These are phyloP conservation scores for Tubosaeta sp. DNA, from an alignment of 768 basidiomycete species.

Conservation along the genomic window DNA sequence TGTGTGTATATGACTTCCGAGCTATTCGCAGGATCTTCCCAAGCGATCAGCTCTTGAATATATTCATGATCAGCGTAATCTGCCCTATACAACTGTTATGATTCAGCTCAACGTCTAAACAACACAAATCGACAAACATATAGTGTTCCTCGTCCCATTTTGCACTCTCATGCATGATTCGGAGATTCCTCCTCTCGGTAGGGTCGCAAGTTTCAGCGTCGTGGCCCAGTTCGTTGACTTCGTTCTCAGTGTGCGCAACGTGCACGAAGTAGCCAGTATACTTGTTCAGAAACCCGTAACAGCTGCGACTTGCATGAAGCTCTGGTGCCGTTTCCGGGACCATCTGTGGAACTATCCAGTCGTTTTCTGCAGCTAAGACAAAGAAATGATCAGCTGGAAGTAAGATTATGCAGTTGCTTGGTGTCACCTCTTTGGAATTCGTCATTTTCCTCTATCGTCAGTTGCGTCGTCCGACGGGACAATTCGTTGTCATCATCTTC, in stretches of 20 bases:
- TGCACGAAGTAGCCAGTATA: conserved; percentile 74
- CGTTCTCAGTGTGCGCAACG: conserved; percentile 71
- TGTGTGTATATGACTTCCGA: conserved; percentile 58
- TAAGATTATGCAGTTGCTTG: not conserved
- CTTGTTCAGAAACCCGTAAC: conserved; percentile 75
- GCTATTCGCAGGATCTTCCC: conserved; percentile 53
- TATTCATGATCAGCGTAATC: conserved; percentile 76
- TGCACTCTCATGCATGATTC: conserved; percentile 60
- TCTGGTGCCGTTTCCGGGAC: conserved; percentile 40
- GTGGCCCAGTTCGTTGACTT: conserved; percentile 72
- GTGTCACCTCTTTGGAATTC: conserved; percentile 55
- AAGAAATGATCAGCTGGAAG: conserved; percentile 2
- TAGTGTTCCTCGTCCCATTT: conserved; percentile 87
- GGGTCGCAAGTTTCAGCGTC: conserved; percentile 55
- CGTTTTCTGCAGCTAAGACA: conserved; percentile 62
- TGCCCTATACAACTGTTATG: conserved; percentile 46
- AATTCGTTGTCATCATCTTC: conserved; percentile 38
- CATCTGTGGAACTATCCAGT: conserved; percentile 74
- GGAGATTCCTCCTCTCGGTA: conserved; percentile 48
- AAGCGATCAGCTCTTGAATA: conserved; percentile 65
- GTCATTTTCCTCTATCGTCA: conserved; percentile 49
- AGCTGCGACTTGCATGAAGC: conserved; percentile 39
- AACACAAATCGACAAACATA: conserved; percentile 48
- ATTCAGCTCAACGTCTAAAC: not conserved
- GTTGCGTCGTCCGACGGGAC: conserved; percentile 36